These are phyloP conservation scores for Pneumocystis canis DNA, from an alignment of 1,139 yeast genomes.

Conservation along the genomic window DNA sequence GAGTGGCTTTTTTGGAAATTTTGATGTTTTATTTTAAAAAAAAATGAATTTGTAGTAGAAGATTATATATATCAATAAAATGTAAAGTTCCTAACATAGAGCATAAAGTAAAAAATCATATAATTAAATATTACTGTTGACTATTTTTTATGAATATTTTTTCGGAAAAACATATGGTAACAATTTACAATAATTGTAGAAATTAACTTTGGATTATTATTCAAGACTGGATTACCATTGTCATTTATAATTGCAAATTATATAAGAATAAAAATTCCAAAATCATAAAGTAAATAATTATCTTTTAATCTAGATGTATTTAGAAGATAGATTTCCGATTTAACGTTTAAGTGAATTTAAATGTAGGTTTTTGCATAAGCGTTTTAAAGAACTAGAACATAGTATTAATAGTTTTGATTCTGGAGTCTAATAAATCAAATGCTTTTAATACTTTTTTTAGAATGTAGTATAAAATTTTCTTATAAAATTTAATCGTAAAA, in stretches of 20 bases:
- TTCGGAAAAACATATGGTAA: not conserved
- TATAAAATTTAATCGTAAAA: not conserved
- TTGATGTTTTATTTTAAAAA: not conserved
- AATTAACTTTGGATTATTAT: not conserved
- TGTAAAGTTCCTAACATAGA: not conserved
- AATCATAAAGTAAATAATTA: not conserved
- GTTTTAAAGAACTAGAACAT: not conserved
- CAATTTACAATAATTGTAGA: not conserved
- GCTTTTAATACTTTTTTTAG: not conserved
- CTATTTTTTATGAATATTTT: not conserved
- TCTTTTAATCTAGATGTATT: not conserved
- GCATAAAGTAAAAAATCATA: not conserved
- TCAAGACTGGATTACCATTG: not conserved
- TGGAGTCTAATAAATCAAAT: not conserved
- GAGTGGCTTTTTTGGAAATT: not conserved
- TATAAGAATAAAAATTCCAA: not conserved
- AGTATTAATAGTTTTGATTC: not conserved
- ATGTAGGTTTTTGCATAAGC: not conserved
- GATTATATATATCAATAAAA: not conserved
- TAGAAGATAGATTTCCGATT: not conserved
- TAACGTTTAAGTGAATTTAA: not conserved
- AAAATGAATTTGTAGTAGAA: not conserved
- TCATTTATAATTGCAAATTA: not conserved
- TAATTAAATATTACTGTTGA: not conserved
- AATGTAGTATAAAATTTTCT: not conserved